Evolutionary conservation across 352 stramenopile species (phyloP).

Genomic region (Saprolegnia diclina): DNA sequence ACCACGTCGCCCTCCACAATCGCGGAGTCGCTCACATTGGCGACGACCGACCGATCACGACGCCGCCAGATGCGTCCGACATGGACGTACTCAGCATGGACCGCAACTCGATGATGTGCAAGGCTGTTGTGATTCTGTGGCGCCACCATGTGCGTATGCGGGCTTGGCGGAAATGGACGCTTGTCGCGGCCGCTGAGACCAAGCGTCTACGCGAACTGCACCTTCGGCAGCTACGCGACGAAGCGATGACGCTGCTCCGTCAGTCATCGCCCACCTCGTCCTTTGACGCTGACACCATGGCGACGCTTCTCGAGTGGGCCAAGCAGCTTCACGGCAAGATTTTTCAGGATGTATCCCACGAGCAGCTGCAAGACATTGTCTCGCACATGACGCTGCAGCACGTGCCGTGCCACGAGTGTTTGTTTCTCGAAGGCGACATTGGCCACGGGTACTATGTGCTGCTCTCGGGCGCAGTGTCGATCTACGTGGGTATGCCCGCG

Average conservation of each 20-base stretch:
- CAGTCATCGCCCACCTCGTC: neutral
- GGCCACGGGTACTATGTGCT: conserved; percentile 52
- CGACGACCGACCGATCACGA: neutral
- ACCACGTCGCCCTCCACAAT: neutral
- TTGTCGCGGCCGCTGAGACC: conserved; percentile 5
- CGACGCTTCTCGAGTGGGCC: conserved; percentile 42
- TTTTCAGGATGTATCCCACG: conserved; percentile 39
- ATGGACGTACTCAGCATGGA: neutral
- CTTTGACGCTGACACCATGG: conserved; percentile 29
- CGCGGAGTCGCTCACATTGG: neutral
- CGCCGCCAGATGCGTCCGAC: neutral
- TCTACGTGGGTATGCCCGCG: conserved; percentile 41
- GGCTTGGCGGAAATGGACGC: conserved; percentile 4
- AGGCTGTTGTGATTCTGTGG: conserved; percentile 25
- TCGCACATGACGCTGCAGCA: conserved; percentile 38
- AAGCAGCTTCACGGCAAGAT: conserved; percentile 41
- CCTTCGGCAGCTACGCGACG: neutral
- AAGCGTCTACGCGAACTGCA: neutral
- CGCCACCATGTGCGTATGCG: neutral
- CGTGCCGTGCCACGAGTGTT: conserved; percentile 40
- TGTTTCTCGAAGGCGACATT: conserved; percentile 55
- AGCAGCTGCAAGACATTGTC: conserved; percentile 39
- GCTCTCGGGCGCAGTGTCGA: conserved; percentile 44
- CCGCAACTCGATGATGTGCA: conserved; percentile 25
- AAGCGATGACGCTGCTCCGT: neutral